These are phyloP conservation scores for Teunomyces pallodes DNA, from an alignment of 805 yeast genomes.

Conservation along the genomic window DNA sequence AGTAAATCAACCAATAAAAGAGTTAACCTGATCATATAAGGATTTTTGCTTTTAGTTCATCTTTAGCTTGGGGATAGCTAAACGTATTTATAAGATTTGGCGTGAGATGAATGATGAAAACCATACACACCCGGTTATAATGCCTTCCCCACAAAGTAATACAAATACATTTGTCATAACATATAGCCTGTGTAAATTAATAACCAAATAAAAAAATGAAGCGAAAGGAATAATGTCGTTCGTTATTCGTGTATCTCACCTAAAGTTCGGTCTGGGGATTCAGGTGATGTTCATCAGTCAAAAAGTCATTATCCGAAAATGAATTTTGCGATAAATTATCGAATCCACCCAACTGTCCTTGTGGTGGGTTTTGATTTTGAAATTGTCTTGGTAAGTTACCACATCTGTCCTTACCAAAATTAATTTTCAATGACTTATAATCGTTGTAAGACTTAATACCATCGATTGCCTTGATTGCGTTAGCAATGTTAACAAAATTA, in stretches of 20 bases:
- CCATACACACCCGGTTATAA: not conserved
- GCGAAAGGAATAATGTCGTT: conserved; percentile 3
- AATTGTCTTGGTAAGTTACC: conserved; percentile 89
- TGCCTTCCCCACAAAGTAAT: not conserved
- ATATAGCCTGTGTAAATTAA: conserved; percentile 1
- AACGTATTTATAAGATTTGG: not conserved
- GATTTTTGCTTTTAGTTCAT: not conserved
- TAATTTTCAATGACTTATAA: conserved; percentile 67
- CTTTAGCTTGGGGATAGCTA: not conserved
- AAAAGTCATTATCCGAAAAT: conserved; percentile 21
- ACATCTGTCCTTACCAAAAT: conserved; percentile 55
- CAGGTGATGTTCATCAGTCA: conserved; percentile 17
- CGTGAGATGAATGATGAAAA: not conserved
- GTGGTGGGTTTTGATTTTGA: conserved; percentile 26
- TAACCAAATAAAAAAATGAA: conserved; percentile 2
- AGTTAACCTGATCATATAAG: not conserved
- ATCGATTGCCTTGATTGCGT: conserved; percentile 89
- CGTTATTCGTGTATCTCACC: not conserved
- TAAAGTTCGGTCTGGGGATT: conserved; percentile 4
- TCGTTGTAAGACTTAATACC: conserved; percentile 76
- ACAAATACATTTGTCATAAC: not conserved
- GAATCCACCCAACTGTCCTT: conserved; percentile 8
- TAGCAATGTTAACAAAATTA: conserved; percentile 85
- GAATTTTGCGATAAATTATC: conserved; percentile 17
- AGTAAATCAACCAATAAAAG: not conserved